A percentile compares a stretch with the other conserved stretches of the same genome.
Conservation (phyloP, 805 yeast genomes). For the Pichia gijzeniarum region DNA sequence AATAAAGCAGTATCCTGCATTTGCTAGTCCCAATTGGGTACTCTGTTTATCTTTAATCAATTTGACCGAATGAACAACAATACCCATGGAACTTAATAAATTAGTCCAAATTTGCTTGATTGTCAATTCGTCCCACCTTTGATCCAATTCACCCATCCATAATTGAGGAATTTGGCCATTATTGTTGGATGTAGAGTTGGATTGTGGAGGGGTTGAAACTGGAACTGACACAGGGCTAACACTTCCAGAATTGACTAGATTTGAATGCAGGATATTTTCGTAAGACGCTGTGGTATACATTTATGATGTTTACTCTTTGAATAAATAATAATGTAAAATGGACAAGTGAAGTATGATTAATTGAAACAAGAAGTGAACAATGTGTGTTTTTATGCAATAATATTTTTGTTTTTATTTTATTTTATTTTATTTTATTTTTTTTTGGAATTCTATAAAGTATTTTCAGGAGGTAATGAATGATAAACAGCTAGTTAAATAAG, state of each 20-base stretch:
- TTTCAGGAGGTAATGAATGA: no score
- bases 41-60: conserved; percentile 60
- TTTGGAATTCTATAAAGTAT: no score
- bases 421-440: no score
- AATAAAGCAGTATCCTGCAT: conserved; percentile 77
- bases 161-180: conserved; percentile 35
- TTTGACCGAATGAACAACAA: conserved; percentile 46
- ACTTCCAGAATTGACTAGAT: not conserved
- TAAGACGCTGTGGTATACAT: not conserved
- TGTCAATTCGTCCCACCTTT: conserved; percentile 69
- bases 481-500: no score
- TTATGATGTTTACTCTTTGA: not conserved
- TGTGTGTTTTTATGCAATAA: no score
- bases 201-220: conserved; percentile 2
- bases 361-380: not conserved
- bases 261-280: no score
- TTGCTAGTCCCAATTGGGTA: conserved; percentile 30
- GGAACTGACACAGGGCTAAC: conserved; percentile 3
- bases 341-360: not conserved
- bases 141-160: conserved; percentile 92
- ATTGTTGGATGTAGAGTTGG: conserved; percentile 5
- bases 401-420: no score
- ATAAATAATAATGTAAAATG: not conserved
- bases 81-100: conserved; percentile 49
- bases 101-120: conserved; percentile 63